Percentiles rank a stretch among this genome's conserved stretches.
Conservation (phyloP, 2,329 filamentous ascomycete species). For the Claviceps citrina region DNA sequence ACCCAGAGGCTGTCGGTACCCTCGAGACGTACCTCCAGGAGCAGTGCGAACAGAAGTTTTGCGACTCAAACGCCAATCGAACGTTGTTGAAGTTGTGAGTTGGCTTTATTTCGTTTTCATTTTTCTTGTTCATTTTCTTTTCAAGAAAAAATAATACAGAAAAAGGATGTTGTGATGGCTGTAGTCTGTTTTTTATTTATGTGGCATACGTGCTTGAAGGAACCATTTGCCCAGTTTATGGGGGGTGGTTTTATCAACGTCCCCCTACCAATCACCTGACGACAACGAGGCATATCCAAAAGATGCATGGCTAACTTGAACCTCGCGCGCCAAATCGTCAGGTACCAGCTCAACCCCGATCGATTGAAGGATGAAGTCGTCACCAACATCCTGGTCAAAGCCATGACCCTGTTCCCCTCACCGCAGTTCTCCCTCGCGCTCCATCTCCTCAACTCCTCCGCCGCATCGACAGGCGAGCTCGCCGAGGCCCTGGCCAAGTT, state of each 20-base stretch:
- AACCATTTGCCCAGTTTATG: no score
- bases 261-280: slow-evolving; percentile 99
- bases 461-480: slow-evolving; percentile 51
- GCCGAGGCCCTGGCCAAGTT: slow-evolving; percentile 86
- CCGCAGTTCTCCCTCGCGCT: slow-evolving; percentile 90
- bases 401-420: slow-evolving; percentile 90
- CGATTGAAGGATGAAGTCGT: slow-evolving; percentile 91
- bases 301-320: slow-evolving; percentile 1
- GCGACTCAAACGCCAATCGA: slow-evolving; percentile 93
- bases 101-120: neutral
- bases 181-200: neutral
- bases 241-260: slow-evolving; percentile 69
- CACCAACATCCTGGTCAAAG: slow-evolving; percentile 97
- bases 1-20: slow-evolving; percentile 83
- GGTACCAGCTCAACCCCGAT: slow-evolving; percentile 99
- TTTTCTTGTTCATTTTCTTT: no score
- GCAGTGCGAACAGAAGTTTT: slow-evolving; percentile 89
- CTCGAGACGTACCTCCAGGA: slow-evolving; percentile 90
- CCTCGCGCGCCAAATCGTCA: slow-evolving; percentile 22
- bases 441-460: slow-evolving; percentile 77
- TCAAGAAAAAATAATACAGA: neutral
- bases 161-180: neutral
- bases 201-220: no score
- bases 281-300: slow-evolving; percentile 29
- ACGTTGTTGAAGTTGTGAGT: slow-evolving; percentile 94